These are phyloP conservation scores for Amanita phalloides DNA, from an alignment of 768 basidiomycete species.

Conservation along the genomic window DNA sequence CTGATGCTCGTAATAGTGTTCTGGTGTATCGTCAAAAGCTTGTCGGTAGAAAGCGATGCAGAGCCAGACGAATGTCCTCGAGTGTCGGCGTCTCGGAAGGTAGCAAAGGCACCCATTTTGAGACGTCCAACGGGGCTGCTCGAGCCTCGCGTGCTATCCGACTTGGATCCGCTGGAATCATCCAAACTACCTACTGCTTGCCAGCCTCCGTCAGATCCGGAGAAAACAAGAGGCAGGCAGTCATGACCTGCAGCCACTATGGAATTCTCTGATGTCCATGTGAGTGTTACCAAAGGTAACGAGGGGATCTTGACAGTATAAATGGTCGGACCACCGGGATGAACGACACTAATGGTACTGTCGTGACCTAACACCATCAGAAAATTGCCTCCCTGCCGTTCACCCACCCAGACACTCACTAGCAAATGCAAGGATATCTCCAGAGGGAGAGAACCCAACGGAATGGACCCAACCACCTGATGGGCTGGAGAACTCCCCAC, in stretches of 20 bases:
- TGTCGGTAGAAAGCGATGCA: constrained; percentile 32
- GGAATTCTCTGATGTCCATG: constrained; percentile 75
- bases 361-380: constrained; percentile 66
- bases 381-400: neutral
- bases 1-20: constrained; percentile 95
- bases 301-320: constrained; percentile 67
- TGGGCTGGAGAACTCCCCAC: constrained; percentile 84
- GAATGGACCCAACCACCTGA: constrained; percentile 96
- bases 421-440: constrained; percentile 88
- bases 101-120: constrained; percentile 88
- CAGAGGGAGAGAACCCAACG: constrained; percentile 93
- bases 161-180: constrained; percentile 48
- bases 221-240: constrained; percentile 88
- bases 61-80: constrained; percentile 42
- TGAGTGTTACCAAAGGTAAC: constrained; percentile 75
- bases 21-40: constrained; percentile 87
- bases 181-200: constrained; percentile 72
- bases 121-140: constrained; percentile 59
- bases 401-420: constrained; percentile 42
- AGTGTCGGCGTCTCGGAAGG: constrained; percentile 86
- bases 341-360: constrained; percentile 87
- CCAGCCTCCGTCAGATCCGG: constrained; percentile 74
- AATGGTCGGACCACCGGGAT: constrained; percentile 68
- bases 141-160: constrained; percentile 31
- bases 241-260: constrained; percentile 95